Conservation (phyloP, 345 rosid species). For the Linum tenue region DNA sequence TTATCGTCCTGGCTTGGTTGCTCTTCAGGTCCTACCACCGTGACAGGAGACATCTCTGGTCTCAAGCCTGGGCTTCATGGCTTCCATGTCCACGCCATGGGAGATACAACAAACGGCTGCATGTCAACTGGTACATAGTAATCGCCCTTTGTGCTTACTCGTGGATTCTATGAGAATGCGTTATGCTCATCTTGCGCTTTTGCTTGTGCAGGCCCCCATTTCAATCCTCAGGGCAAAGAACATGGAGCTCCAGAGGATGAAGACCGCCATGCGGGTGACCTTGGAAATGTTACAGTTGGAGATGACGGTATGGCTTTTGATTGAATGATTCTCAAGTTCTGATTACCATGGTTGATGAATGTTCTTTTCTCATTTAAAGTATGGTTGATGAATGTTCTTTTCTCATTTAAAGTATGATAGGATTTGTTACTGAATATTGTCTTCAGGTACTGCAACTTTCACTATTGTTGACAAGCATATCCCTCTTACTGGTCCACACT, state of each 20-base stretch:
- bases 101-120: constrained; percentile 98
- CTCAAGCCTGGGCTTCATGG: constrained; percentile 93
- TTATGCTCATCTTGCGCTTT: background rate
- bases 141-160: background rate
- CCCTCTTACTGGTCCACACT: constrained; percentile 68
- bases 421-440: background rate
- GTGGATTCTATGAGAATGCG: background rate
- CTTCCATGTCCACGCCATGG: constrained; percentile 94
- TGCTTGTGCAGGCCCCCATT: constrained; percentile 64
- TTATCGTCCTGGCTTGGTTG: background rate
- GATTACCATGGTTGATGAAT: background rate
- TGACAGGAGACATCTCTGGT: constrained; percentile 67
- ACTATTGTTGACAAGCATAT: constrained; percentile 61
- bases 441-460: constrained; percentile 59
- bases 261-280: constrained; percentile 90
- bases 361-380: background rate
- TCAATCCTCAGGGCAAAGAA: constrained; percentile 69
- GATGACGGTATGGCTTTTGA: constrained; percentile 50
- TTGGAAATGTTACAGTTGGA: constrained; percentile 69
- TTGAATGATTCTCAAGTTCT: background rate
- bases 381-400: no score
- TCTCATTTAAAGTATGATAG: background rate
- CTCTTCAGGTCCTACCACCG: constrained; percentile 58
- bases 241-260: constrained; percentile 90
- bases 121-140: constrained; percentile 80